These are phyloP conservation scores for Pythium sukuiense DNA, from an alignment of 352 stramenopile genomes.

Conservation along the genomic window DNA sequence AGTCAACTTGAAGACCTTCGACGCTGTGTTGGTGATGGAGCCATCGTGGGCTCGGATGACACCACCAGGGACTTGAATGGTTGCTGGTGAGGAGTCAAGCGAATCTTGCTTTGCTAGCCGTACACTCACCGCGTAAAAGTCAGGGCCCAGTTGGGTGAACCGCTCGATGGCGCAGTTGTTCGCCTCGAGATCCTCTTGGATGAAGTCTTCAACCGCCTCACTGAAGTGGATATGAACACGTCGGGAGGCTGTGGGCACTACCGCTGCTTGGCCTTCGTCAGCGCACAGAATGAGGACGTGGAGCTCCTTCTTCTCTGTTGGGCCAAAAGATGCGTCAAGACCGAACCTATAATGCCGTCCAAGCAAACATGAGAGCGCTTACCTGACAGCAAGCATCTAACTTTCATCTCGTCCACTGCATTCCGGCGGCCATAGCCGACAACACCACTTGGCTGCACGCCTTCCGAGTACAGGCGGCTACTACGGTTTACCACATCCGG, in stretches of 20 bases:
- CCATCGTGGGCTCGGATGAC: neutral
- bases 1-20: constrained; percentile 20
- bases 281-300: constrained; percentile 17
- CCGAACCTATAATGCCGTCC: neutral
- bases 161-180: constrained; percentile 32
- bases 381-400: constrained; percentile 59
- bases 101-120: neutral
- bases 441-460: constrained; percentile 41
- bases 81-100: neutral
- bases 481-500: too few species aligned
- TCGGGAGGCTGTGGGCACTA: neutral
- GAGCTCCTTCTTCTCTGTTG: constrained; percentile 9
- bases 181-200: constrained; percentile 47
- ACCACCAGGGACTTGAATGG: constrained; percentile 19
- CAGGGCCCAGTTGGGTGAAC: constrained; percentile 43
- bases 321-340: neutral
- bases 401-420: constrained; percentile 65
- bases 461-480: constrained; percentile 56
- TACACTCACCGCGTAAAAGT: constrained; percentile 39
- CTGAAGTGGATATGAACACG: constrained; percentile 73
- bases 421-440: constrained; percentile 43
- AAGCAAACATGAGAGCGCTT: neutral
- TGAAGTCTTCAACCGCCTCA: constrained; percentile 61
- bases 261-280: neutral
- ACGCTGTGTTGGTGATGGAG: constrained; percentile 12